Evolutionary conservation across 2,329 filamentous ascomycete species (phyloP).

Genomic region (Monosporascus sp.): DNA sequence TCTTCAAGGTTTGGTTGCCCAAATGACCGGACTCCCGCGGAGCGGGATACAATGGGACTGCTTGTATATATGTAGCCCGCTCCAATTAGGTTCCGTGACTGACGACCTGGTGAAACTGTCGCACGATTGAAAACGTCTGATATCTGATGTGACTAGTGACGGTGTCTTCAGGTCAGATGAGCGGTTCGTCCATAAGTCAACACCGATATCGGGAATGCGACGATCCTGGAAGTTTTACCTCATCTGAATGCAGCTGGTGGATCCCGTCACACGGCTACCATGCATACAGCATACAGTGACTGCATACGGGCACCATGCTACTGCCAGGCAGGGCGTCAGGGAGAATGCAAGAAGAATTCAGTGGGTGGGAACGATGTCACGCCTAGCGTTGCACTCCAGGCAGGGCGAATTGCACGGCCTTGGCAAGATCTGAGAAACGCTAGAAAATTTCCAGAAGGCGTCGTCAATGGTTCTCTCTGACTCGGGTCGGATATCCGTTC

Average conservation of each 20-base stretch:
- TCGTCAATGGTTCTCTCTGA: constrained; percentile 9
- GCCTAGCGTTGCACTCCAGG: neutral
- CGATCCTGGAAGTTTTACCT: neutral
- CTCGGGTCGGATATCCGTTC: constrained; percentile 11
- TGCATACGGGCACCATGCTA: neutral
- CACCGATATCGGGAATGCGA: neutral
- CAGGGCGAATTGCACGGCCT: neutral
- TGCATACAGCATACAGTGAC: neutral
- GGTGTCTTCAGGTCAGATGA: too few species aligned
- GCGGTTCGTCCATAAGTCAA: neutral
- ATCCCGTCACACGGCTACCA: neutral
- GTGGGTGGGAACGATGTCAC: neutral
- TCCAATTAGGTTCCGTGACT: too few species aligned
- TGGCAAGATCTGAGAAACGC: constrained; percentile 5
- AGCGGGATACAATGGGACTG: too few species aligned
- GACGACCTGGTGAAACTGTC: too few species aligned
- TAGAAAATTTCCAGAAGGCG: constrained; percentile 23
- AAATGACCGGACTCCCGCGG: too few species aligned
- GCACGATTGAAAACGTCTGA: too few species aligned
- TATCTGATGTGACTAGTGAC: too few species aligned
- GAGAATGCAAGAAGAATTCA: neutral
- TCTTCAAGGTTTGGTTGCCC: too few species aligned
- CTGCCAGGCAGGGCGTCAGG: neutral
- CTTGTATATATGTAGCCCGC: too few species aligned
- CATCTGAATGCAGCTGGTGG: neutral